Conservation (phyloP, 495 filamentous ascomycete species). For the Haplographium delicatum region DNA sequence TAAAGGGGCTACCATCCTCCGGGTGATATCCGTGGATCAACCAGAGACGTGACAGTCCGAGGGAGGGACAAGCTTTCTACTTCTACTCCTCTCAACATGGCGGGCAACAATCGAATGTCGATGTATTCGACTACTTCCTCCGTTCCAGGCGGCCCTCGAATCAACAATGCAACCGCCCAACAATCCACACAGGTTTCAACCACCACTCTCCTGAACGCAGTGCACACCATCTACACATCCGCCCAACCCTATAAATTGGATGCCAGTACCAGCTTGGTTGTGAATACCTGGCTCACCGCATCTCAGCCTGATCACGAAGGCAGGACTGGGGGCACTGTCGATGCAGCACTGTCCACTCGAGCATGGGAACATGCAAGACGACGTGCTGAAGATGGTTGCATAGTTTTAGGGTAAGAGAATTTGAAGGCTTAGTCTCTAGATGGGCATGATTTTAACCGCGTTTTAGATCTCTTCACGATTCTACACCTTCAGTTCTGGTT, state of each 20-base stretch:
- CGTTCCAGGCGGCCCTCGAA: constrained; percentile 50
- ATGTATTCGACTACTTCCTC: constrained; percentile 76
- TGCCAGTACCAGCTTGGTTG: constrained; percentile 85
- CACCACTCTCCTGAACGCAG: constrained; percentile 82
- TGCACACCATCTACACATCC: constrained; percentile 84
- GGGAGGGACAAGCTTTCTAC: neutral
- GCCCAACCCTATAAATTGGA: constrained; percentile 78
- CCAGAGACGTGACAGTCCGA: constrained; percentile 12
- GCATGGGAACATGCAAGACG: constrained; percentile 97
- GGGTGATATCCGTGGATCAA: constrained; percentile 11
- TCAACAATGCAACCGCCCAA: constrained; percentile 45
- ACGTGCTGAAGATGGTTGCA: constrained; percentile 92
- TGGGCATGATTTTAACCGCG: constrained; percentile 20
- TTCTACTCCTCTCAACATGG: constrained; percentile 40
- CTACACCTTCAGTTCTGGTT: constrained; percentile 75
- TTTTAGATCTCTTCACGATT: constrained; percentile 76
- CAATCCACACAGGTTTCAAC: constrained; percentile 82
- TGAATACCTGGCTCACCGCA: constrained; percentile 91
- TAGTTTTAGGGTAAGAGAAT: constrained; percentile 70
- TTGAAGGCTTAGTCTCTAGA: neutral
- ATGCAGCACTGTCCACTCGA: constrained; percentile 68
- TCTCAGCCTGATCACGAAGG: constrained; percentile 60
- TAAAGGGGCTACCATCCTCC: too few relatives aligned
- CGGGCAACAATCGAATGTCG: constrained; percentile 71
- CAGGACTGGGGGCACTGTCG: constrained; percentile 68